A percentile compares a stretch with the other conserved stretches of the same genome.
phyloP scores from a whole-genome alignment of 1,284 basidiomycete species.

The Fereydounia khargensis region DNA sequence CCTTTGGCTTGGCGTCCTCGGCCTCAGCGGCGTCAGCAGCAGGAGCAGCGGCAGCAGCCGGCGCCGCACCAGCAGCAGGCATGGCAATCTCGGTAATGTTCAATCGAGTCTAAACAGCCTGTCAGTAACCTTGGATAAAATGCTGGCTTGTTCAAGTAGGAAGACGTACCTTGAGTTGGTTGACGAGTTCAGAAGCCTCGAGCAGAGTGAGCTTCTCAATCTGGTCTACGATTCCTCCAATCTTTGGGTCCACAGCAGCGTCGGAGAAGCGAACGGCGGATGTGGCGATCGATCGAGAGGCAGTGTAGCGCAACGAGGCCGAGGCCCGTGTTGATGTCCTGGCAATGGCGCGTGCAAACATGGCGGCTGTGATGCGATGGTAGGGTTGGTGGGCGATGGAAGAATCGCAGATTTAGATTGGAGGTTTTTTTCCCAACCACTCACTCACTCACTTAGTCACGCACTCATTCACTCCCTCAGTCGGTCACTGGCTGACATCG shows the following conservation, averaged over 20 bases:
- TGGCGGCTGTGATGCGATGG: background rate
- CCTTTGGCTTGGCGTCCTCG: slow-evolving; percentile 88
- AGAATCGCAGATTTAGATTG: no score
- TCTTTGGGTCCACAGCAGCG: slow-evolving; percentile 62
- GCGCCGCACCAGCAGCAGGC: slow-evolving; percentile 69
- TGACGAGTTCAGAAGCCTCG: slow-evolving; percentile 94
- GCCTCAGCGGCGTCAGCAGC: slow-evolving; percentile 62
- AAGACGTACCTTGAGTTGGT: slow-evolving; percentile 76
- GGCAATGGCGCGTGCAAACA: no score
- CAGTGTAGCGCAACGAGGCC: slow-evolving; percentile 1
- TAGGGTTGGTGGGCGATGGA: background rate
- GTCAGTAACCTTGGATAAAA: no score
- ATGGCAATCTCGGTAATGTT: slow-evolving; percentile 98
- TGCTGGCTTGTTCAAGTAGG: no score
- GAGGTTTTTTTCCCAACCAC: no score
- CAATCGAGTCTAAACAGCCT: slow-evolving; percentile 69
- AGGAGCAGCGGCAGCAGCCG: slow-evolving; percentile 56
- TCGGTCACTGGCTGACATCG: no score
- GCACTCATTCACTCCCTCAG: no score
- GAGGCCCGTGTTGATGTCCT: no score
- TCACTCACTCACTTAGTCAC: no score
- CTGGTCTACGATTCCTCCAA: slow-evolving; percentile 84
- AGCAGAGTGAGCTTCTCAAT: slow-evolving; percentile 86
- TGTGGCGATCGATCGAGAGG: slow-evolving; percentile 9
- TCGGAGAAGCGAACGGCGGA: slow-evolving; percentile 4